Evolutionary conservation across 345 rosid species (phyloP), one percentile per base, ranked within the genome.

Genomic region (Eutrema yunnanense): DNA sequence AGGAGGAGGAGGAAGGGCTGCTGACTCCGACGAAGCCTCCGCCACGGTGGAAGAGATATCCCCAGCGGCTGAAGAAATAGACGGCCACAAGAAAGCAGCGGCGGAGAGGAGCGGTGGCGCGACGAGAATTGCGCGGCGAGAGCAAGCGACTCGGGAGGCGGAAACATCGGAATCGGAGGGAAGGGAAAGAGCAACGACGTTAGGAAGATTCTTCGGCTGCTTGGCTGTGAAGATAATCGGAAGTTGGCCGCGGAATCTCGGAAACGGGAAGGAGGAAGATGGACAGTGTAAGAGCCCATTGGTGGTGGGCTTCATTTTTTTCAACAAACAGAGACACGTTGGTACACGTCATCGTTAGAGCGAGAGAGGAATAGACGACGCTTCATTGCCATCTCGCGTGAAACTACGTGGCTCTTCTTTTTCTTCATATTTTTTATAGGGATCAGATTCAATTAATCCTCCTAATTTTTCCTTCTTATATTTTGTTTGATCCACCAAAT

Each of bases 121-220:
- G 60, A 72, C 32, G 65, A 78, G 81, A 61, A 72, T 37, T 2
- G 77, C 19, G 53, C 81, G 81, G 70, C 77, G 81, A 22, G 73
- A 59, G 67, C 29, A 47, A 9, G 60, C 5, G 22, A 32, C 14
- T 11, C 27, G 38, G 52, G 75, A 33, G 44, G 73, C 14, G 11
- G 55, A 29, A 11, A 3, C 75, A 57, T 62, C 37, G 57, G 67
- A 43, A 32, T 56, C 33, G 14, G 73, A 41, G 4, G 16, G 22
- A 16, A 60, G 47, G 8, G 74, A 62, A 10, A 75, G 50, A 69
- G 79, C 14, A 0, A 68, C 43, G 52, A 62, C 2, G 44, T 62
- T 62, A 0, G 59, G 3, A 26, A 27, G 13, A 47, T 30, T 19
- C 13, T 44, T 60, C 58, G 36, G 44, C 33, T 54, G 70, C 8